phyloP scores from a whole-genome alignment of 768 basidiomycete species.

The Lactifluus pinguis region DNA sequence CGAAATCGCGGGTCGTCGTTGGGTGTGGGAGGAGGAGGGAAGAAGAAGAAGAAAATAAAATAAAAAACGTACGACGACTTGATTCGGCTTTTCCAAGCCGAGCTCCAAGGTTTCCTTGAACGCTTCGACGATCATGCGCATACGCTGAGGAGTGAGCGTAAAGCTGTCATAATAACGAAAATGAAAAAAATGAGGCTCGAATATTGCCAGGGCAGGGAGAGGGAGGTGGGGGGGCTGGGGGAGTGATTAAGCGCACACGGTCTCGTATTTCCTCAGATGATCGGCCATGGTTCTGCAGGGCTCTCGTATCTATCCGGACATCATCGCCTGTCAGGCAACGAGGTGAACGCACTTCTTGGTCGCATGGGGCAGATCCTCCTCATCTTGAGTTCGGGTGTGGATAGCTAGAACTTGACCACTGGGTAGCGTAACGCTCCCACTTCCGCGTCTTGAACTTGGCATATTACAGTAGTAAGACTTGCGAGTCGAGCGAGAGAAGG shows the following conservation, averaged over 20 bases:
- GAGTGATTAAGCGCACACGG: conserved; percentile 44
- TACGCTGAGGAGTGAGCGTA: conserved; percentile 79
- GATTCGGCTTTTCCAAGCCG: conserved; percentile 72
- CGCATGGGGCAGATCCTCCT: conserved; percentile 83
- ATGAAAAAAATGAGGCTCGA: background rate
- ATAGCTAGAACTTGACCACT: conserved; percentile 74
- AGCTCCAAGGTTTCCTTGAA: conserved; percentile 88
- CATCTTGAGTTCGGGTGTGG: conserved; percentile 83
- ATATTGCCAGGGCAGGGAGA: background rate
- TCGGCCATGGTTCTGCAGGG: conserved; percentile 78
- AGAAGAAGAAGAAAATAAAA: background rate
- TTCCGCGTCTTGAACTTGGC: conserved; percentile 69
- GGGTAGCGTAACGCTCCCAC: conserved; percentile 62
- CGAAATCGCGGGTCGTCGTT: background rate
- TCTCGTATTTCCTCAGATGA: conserved; percentile 86
- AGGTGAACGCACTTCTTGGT: conserved; percentile 67
- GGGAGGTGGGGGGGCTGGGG: background rate
- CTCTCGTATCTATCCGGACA: conserved; percentile 7
- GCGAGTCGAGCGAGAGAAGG: too few relatives aligned
- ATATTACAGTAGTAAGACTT: conserved; percentile 27
- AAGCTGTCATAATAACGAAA: conserved; percentile 41
- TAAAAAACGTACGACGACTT: conserved; percentile 69
- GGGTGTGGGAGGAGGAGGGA: background rate
- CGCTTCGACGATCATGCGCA: conserved; percentile 95
- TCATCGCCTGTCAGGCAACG: conserved; percentile 5